phyloP scores from a whole-genome alignment of 176 grass and related monocot species.

The Eleusine coracana region DNA sequence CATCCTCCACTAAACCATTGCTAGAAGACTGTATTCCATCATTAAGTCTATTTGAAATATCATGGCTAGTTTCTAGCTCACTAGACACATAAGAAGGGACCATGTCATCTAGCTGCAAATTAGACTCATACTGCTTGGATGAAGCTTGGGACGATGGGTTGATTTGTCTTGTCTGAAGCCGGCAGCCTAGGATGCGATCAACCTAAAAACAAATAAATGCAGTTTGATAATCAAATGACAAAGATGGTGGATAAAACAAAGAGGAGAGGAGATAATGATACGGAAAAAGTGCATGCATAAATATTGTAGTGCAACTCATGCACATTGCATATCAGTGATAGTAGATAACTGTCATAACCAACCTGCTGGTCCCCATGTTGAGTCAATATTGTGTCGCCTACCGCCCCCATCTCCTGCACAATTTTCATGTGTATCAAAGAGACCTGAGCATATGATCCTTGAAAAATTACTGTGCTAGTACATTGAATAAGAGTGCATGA shows the following conservation, averaged over 20 bases:
- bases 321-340: not conserved
- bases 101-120: slow-evolving; percentile 30
- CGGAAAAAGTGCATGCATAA: slow-evolving; percentile 15
- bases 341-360: slow-evolving; percentile 19
- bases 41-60: slow-evolving; percentile 26
- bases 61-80: slow-evolving; percentile 21
- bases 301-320: slow-evolving; percentile 14
- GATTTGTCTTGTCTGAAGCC: slow-evolving; percentile 54
- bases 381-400: slow-evolving; percentile 27
- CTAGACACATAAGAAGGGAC: slow-evolving; percentile 35
- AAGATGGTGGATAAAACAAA: slow-evolving; percentile 22
- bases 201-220: slow-evolving; percentile 59
- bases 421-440: slow-evolving; percentile 40
- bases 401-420: slow-evolving; percentile 47
- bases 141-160: slow-evolving; percentile 35
- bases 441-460: slow-evolving; percentile 43
- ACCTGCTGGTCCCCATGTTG: slow-evolving; percentile 50
- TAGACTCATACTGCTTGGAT: slow-evolving; percentile 49
- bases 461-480: slow-evolving; percentile 15
- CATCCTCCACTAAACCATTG: slow-evolving; percentile 39
- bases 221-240: slow-evolving; percentile 42
- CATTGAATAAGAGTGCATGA: slow-evolving; percentile 25
- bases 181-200: slow-evolving; percentile 87
- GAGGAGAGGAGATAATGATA: not conserved
- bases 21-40: slow-evolving; percentile 40